phyloP scores from a whole-genome alignment of 306 rosid species.

The Sicyos baderoa region DNA sequence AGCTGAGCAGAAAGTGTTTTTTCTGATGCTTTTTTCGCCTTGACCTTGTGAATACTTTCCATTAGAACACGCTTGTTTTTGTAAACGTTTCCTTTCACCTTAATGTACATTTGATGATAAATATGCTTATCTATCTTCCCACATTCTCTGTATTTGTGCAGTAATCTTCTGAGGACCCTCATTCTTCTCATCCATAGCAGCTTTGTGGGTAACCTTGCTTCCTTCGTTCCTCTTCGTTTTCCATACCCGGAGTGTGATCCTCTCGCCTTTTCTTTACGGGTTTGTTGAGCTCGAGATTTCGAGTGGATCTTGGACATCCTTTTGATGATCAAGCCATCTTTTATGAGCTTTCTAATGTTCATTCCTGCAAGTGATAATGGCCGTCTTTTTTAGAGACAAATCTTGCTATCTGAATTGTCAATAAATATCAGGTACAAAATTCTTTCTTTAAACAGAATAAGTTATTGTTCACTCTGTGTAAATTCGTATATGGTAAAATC shows the following conservation, averaged over 20 bases:
- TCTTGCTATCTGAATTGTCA: not conserved
- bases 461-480: not conserved
- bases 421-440: conserved; percentile 6
- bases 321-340: conserved; percentile 18
- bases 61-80: conserved; percentile 23
- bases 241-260: conserved; percentile 26
- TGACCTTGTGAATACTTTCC: conserved; percentile 23
- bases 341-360: conserved; percentile 23
- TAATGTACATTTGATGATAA: conserved; percentile 23
- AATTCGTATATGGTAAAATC: not conserved
- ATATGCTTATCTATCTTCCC: conserved; percentile 25
- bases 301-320: conserved; percentile 11
- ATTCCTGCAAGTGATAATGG: conserved; percentile 16
- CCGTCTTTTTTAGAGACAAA: not conserved
- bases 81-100: conserved; percentile 26
- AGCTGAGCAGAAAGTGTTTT: conserved; percentile 9
- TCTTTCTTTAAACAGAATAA: not conserved
- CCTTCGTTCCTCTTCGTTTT: conserved; percentile 26
- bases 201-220: conserved; percentile 24
- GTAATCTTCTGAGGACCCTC: conserved; percentile 24
- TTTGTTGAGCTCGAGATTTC: conserved; percentile 4
- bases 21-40: conserved; percentile 12
- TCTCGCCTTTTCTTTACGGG: not conserved
- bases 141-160: conserved; percentile 19
- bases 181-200: conserved; percentile 23